Conservation (phyloP, 495 filamentous ascomycete species). For the Penicillium subrubescens region DNA sequence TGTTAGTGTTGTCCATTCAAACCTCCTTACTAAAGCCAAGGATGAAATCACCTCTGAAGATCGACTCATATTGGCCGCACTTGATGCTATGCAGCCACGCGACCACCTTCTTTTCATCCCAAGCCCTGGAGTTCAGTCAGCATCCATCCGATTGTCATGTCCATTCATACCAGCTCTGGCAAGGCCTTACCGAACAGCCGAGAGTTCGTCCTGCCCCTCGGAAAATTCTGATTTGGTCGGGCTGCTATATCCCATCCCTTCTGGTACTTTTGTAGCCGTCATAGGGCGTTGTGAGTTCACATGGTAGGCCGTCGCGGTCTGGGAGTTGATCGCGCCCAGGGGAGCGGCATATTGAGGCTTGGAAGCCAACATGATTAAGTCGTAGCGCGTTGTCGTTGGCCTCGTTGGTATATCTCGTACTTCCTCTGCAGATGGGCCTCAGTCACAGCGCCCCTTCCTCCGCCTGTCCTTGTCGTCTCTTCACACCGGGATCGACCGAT, state of each 20-base stretch:
- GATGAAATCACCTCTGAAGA: conserved; percentile 70
- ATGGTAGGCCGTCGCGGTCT: conserved; percentile 58
- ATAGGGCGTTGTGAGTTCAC: conserved; percentile 52
- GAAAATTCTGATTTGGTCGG: conserved; percentile 96
- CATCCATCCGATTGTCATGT: not conserved
- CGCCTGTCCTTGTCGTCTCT: conserved; percentile 5
- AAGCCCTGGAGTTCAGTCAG: conserved; percentile 55
- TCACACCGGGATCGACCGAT: conserved; percentile 6
- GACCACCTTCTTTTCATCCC: conserved; percentile 90
- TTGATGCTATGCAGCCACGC: conserved; percentile 90
- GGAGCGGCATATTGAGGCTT: conserved; percentile 74
- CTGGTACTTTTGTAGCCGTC: conserved; percentile 55
- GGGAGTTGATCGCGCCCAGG: conserved; percentile 58
- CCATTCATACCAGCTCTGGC: not conserved
- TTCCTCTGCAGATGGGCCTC: conserved; percentile 2
- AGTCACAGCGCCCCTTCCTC: conserved; percentile 14
- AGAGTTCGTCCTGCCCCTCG: conserved; percentile 63
- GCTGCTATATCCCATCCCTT: conserved; percentile 70
- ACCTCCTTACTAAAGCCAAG: not conserved
- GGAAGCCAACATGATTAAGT: conserved; percentile 77
- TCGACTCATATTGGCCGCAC: conserved; percentile 86
- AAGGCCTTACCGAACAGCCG: conserved; percentile 59
- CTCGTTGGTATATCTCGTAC: conserved; percentile 1
- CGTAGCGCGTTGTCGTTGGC: conserved; percentile 1
- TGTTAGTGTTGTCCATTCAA: conserved; percentile 7